A percentile compares a stretch with the other conserved stretches of the same genome.
Evolutionary conservation across 371 early-diverging fungal genomes (phyloP).

Genomic region (Zancudomyces culisetae): DNA sequence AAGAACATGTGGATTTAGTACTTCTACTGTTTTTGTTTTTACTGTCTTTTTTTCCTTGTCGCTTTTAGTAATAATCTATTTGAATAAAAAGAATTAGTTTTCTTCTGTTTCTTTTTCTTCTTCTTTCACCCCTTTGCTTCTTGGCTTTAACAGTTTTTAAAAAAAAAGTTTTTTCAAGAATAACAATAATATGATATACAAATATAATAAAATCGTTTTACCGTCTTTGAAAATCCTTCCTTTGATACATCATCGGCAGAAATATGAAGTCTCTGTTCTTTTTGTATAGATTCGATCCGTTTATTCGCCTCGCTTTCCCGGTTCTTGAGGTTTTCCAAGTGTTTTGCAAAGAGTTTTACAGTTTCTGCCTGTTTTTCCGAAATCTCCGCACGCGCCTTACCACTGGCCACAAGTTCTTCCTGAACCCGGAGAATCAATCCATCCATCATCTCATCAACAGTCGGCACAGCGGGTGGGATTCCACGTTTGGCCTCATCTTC

Average conservation of each 20-base stretch:
- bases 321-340: conserved; percentile 9
- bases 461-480: conserved; percentile 7
- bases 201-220: neutral
- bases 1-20: conserved; percentile 41
- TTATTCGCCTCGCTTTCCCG: conserved; percentile 18
- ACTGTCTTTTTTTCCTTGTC: conserved; percentile 3
- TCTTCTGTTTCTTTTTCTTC: too few relatives aligned
- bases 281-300: conserved; percentile 35
- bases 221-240: conserved; percentile 45
- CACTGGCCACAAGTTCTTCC: conserved; percentile 18
- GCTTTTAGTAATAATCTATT: conserved; percentile 1
- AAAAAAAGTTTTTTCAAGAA: conserved; percentile 3
- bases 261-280: conserved; percentile 45
- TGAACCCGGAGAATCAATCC: conserved; percentile 21
- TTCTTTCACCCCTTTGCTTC: too few relatives aligned
- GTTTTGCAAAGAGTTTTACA: conserved; percentile 10
- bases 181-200: conserved; percentile 8
- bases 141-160: too few relatives aligned
- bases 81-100: too few relatives aligned
- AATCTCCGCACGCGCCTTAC: conserved; percentile 9
- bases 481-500: conserved; percentile 7
- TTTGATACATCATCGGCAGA: conserved; percentile 58
- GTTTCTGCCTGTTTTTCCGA: conserved; percentile 2
- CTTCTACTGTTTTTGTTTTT: conserved; percentile 37
- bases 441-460: conserved; percentile 21